Evolutionary conservation across 305 asterid species (phyloP).

Genomic region (Solanum aculeatissimum): DNA sequence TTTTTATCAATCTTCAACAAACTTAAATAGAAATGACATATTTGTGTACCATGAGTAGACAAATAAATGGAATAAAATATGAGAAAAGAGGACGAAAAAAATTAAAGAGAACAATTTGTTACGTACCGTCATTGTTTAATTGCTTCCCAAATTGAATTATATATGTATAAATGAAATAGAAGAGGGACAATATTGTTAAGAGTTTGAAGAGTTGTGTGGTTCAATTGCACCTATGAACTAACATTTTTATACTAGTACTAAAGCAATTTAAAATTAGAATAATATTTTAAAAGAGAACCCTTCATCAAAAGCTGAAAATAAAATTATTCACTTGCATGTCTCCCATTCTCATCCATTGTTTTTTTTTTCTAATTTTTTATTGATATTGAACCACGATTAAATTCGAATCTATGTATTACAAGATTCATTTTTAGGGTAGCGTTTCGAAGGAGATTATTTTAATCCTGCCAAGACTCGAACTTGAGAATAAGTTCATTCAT

Average conservation of each 20-base stretch:
- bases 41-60: not conserved
- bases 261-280: not conserved
- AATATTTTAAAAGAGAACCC: not conserved
- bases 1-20: not conserved
- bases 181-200: not conserved
- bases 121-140: not conserved
- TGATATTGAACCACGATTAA: not conserved
- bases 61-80: not conserved
- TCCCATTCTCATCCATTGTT: not conserved
- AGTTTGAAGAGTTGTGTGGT: not conserved
- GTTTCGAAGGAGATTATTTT: rapidly evolving
- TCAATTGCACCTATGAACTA: not conserved
- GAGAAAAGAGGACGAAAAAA: not conserved
- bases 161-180: not conserved
- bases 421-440: not conserved
- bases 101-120: not conserved
- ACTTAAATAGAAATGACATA: not conserved
- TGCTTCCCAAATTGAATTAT: not conserved
- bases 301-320: not conserved
- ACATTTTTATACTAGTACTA: not conserved
- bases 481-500: not conserved
- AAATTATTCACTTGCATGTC: not conserved
- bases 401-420: not conserved
- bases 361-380: not conserved
- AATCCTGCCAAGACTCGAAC: not conserved